phyloP scores from a whole-genome alignment of 2,329 filamentous ascomycete species.

The Thermothelomyces thermophilus region DNA sequence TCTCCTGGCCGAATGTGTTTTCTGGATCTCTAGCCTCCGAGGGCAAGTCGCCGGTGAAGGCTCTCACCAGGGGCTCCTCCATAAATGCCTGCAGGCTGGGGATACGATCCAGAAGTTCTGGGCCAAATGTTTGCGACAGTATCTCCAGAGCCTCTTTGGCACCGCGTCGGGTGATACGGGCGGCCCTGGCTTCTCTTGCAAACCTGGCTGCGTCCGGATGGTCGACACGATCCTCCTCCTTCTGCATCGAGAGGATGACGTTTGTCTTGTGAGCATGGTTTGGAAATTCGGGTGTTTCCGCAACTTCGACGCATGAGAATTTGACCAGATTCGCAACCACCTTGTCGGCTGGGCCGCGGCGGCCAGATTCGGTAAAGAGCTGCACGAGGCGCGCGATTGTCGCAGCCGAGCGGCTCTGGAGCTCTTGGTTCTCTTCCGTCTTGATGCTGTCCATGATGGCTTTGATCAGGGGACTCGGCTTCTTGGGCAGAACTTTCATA shows the following conservation, averaged over 20 bases:
- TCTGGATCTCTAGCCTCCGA: slow-evolving; percentile 66
- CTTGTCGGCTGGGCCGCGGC: slow-evolving; percentile 85
- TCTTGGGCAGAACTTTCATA: slow-evolving; percentile 85
- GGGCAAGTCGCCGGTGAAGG: slow-evolving; percentile 68
- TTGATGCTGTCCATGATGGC: slow-evolving; percentile 98
- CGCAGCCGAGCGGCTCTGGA: slow-evolving; percentile 79
- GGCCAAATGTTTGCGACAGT: slow-evolving; percentile 71
- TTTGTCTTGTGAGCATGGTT: slow-evolving; percentile 72
- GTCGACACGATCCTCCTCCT: slow-evolving; percentile 93
- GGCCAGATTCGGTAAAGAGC: slow-evolving; percentile 72
- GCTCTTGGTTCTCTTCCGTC: slow-evolving; percentile 80
- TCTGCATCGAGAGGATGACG: slow-evolving; percentile 85
- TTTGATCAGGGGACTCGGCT: slow-evolving; percentile 87
- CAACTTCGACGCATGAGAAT: slow-evolving; percentile 95
- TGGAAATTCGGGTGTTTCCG: slow-evolving; percentile 91
- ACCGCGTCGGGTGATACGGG: slow-evolving; percentile 82
- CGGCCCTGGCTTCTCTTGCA: slow-evolving; percentile 80
- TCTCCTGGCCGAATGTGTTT: slow-evolving; percentile 75
- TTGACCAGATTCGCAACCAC: slow-evolving; percentile 93
- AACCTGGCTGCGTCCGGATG: slow-evolving; percentile 87
- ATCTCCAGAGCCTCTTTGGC: slow-evolving; percentile 93
- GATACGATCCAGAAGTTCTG: slow-evolving; percentile 70
- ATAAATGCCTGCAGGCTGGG: slow-evolving; percentile 77
- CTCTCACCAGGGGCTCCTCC: slow-evolving; percentile 68
- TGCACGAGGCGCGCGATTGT: slow-evolving; percentile 83